These are phyloP conservation scores for Naganishia sp. DNA, from an alignment of 1,284 basidiomycete genomes.

Conservation along the genomic window DNA sequence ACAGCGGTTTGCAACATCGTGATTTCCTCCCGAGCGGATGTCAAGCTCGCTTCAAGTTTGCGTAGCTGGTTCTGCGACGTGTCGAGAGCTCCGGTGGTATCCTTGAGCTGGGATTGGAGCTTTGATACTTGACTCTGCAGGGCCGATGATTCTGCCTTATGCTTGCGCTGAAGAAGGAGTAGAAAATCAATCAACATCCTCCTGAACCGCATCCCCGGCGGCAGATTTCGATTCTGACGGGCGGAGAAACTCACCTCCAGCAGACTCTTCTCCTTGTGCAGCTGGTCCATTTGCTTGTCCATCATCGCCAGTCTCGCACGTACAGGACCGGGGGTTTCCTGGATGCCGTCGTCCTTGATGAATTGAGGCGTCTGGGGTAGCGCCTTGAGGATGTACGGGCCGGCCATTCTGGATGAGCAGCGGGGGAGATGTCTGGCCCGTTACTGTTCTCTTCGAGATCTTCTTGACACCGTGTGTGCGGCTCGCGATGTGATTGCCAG, in stretches of 20 bases:
- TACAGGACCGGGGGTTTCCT: conserved; percentile 27
- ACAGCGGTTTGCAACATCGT: background rate
- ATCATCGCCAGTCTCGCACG: conserved; percentile 28
- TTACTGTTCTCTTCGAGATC: too few species aligned
- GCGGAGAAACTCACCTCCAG: conserved; percentile 14
- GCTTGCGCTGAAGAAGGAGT: conserved; percentile 23
- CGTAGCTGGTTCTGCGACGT: conserved; percentile 25
- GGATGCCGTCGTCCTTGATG: conserved; percentile 25
- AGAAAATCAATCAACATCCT: conserved; percentile 14
- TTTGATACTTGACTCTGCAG: conserved; percentile 23
- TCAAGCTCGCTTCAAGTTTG: conserved; percentile 3
- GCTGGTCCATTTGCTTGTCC: conserved; percentile 30
- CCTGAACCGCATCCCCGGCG: background rate
- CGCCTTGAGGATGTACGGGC: conserved; percentile 19
- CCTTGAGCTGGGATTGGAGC: conserved; percentile 13
- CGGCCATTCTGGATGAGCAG: background rate
- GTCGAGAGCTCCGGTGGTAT: conserved; percentile 22
- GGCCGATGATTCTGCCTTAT: conserved; percentile 27
- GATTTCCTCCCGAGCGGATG: conserved; percentile 9
- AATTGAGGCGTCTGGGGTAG: conserved; percentile 25
- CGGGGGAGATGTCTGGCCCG: too few species aligned
- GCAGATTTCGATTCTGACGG: too few species aligned
- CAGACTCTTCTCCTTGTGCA: conserved; percentile 27
- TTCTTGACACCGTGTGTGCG: too few species aligned
- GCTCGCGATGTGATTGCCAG: too few species aligned